Evolutionary conservation across 2,329 filamentous ascomycete species (phyloP), one percentile per base, ranked within the genome.

Genomic region (Talaromyces sp.): DNA sequence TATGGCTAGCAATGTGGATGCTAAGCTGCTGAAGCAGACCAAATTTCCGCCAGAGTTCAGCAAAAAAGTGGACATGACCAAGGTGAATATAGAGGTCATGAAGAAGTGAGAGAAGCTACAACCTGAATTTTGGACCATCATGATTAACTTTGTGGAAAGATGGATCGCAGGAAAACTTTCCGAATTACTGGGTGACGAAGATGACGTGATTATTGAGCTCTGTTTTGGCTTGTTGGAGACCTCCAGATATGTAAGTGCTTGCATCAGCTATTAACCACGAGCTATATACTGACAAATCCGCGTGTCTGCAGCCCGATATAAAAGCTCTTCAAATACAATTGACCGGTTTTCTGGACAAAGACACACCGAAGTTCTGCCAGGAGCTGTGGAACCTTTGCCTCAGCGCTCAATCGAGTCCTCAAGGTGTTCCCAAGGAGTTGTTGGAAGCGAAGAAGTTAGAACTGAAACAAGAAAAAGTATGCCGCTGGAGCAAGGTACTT

Each of bases 1-100:
- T 69, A 95, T 95, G 92, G 90, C 91, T 71, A 89, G 90, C 63
- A 90, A 88, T 69, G 92, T 95, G 68, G 94, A 97, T 79, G 89
- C 91, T 69, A 96, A 96, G 83, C 86, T 96, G 73, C 82, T 97
- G 64, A 91, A 90, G 84, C 89, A 89, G 78, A 98, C 93, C 64
- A 97, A 96, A 75, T 98, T 97, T 69, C 95, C 95, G 54, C 85
- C 89, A 8, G 93, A 97, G 75, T 99, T 98, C 81, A 94, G 87
- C 75, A 89, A 91, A 76, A 97, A 97, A 82, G 95, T 99, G 69
- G 93, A 99, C 82, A 97, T 96, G 87, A 87, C 89, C 71, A 98
- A 98, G 82, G 93, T 99, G 78, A 97, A 99, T 76, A 84, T 97
- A 60, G 92, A 96, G 78, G 91, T 99, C 64, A 96, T 99, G 88